Conservation (phyloP, 352 stramenopile species). For the Phytopythium oedochilum region DNA sequence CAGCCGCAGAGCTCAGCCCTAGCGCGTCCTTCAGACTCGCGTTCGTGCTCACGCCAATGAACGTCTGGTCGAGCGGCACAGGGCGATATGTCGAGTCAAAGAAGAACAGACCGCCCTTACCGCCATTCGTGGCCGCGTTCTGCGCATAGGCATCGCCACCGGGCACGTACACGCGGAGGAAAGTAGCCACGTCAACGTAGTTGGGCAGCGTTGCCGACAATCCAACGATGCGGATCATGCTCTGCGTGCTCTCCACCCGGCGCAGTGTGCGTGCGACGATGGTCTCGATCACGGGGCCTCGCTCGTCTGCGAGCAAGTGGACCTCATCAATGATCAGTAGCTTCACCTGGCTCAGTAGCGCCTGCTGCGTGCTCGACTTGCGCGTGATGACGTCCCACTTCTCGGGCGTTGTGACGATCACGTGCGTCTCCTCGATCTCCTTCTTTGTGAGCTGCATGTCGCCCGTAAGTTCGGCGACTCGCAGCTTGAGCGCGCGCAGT, state of each 20-base stretch:
- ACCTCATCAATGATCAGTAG: conserved; percentile 99
- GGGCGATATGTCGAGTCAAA: conserved; percentile 98
- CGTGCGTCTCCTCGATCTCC: conserved; percentile 93
- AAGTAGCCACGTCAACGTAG: conserved; percentile 97
- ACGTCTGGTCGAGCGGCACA: conserved; percentile 98
- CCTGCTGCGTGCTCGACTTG: conserved; percentile 93
- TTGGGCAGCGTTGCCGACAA: conserved; percentile 99
- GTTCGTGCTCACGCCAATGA: conserved; percentile 93
- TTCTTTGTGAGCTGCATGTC: conserved; percentile 98
- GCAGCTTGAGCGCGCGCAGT: conserved; percentile 48
- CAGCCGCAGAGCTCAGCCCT: conserved; percentile 34
- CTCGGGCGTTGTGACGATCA: conserved; percentile 98
- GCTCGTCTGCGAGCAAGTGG: conserved; percentile 97
- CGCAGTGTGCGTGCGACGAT: conserved; percentile 98
- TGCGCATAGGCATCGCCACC: conserved; percentile 36
- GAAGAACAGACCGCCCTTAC: conserved; percentile 93
- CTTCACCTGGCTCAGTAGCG: conserved; percentile 86
- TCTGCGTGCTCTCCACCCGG: conserved; percentile 97
- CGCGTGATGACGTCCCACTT: conserved; percentile 99
- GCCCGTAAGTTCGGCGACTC: conserved; percentile 94
- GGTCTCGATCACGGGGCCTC: conserved; percentile 98
- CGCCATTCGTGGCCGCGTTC: conserved; percentile 71
- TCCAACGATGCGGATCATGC: conserved; percentile 97
- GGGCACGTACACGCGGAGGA: conserved; percentile 93
- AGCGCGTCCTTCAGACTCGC: conserved; percentile 63